phyloP scores from a whole-genome alignment of 495 filamentous ascomycete genomes.

The Chaetomium cochliodes region DNA sequence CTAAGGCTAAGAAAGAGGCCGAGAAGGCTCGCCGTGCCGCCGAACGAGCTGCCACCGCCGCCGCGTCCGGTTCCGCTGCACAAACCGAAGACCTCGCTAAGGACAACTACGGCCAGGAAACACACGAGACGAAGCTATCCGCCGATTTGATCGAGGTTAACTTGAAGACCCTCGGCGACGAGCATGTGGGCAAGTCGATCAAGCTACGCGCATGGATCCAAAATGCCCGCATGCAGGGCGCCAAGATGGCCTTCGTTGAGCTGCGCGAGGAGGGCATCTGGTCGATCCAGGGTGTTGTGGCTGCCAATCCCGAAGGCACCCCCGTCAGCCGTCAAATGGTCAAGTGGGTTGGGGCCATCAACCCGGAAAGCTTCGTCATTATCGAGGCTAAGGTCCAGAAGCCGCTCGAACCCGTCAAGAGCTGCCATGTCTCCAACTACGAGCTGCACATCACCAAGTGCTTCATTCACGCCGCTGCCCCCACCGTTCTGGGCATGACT shows the following conservation, averaged over 20 bases:
- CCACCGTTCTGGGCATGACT: constrained; percentile 67
- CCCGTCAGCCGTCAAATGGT: constrained; percentile 80
- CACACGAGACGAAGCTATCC: constrained; percentile 33
- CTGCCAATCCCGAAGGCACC: constrained; percentile 55
- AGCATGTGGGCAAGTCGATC: constrained; percentile 69
- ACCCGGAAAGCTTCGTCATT: constrained; percentile 77
- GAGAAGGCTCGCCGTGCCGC: constrained; percentile 54
- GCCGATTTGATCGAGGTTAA: constrained; percentile 43
- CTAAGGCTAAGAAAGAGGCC: constrained; percentile 54
- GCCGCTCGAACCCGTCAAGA: constrained; percentile 78
- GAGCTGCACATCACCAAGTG: constrained; percentile 87
- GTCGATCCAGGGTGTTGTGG: constrained; percentile 74
- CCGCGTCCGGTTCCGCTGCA: constrained; percentile 50
- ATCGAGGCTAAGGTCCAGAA: constrained; percentile 80
- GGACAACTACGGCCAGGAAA: constrained; percentile 63
- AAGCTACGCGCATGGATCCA: constrained; percentile 81
- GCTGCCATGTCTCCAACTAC: constrained; percentile 67
- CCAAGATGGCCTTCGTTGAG: constrained; percentile 90
- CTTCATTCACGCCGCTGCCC: constrained; percentile 60
- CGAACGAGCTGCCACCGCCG: constrained; percentile 46
- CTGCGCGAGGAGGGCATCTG: constrained; percentile 74
- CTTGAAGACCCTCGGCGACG: constrained; percentile 55
- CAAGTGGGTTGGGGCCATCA: constrained; percentile 78
- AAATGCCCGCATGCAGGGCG: constrained; percentile 81
- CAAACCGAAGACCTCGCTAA: constrained; percentile 66